phyloP scores from a whole-genome alignment of 108 stramenopile genomes.

The Cylindrotheca closterium region DNA sequence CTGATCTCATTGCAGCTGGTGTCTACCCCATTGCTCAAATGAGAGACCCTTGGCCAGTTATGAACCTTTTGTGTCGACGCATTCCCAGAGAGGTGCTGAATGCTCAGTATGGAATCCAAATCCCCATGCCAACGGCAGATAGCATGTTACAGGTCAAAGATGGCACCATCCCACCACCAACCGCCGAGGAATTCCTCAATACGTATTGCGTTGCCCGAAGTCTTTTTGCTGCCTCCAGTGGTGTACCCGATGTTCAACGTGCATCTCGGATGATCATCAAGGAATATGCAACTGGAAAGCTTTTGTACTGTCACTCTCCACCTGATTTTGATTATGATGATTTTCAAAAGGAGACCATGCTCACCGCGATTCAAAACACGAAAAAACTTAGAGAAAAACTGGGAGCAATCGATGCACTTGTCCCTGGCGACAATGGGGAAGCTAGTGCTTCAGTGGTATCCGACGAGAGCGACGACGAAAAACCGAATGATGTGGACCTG shows the following conservation, averaged over 20 bases:
- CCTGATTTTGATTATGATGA: conserved; percentile 49
- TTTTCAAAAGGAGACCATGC: conserved; percentile 68
- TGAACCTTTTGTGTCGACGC: conserved; percentile 84
- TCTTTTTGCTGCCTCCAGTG: conserved; percentile 87
- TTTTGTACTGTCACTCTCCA: conserved; percentile 94
- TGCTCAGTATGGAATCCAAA: conserved; percentile 89
- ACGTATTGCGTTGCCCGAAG: conserved; percentile 92
- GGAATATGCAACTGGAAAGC: conserved; percentile 93
- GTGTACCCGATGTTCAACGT: conserved; percentile 90
- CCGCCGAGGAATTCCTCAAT: conserved; percentile 81
- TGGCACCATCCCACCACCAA: conserved; percentile 61
- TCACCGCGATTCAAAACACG: conserved; percentile 63
- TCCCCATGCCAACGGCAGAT: conserved; percentile 71
- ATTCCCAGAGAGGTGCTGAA: conserved; percentile 88
- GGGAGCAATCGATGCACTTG: background rate
- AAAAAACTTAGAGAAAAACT: conserved; percentile 65
- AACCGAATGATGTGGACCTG: conserved; percentile 31
- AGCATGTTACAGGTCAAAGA: conserved; percentile 44
- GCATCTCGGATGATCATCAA: conserved; percentile 92
- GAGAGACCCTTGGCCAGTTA: conserved; percentile 93
- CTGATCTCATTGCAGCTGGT: conserved; percentile 95
- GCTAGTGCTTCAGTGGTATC: too few species aligned
- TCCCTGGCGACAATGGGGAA: background rate
- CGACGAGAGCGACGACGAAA: conserved; percentile 30
- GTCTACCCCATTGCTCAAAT: conserved; percentile 98